Evolutionary conservation across 331 rosid genomes (phyloP).

Genomic region (Stylosanthes scabra): DNA sequence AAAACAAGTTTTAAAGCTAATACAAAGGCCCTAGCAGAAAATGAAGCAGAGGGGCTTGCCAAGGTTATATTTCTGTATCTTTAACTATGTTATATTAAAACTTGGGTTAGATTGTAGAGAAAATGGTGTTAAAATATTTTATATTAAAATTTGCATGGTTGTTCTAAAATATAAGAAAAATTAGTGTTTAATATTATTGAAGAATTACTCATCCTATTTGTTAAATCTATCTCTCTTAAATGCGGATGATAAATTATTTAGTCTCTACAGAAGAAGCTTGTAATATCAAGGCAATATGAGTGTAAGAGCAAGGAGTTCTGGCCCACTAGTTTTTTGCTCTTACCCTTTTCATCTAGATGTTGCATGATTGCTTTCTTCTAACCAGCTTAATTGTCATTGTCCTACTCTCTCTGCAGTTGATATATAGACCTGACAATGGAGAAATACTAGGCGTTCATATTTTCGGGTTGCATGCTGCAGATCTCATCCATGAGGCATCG

Average conservation of each 20-base stretch:
- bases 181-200: no score
- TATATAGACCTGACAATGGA: conserved; percentile 96
- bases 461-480: conserved; percentile 98
- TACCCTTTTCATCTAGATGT: conserved; percentile 14
- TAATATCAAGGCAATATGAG: background rate
- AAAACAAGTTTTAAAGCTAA: conserved; percentile 99
- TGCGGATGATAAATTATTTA: no score
- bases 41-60: conserved; percentile 99
- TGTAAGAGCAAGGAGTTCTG: no score
- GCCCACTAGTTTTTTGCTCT: conserved; percentile 1
- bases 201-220: no score
- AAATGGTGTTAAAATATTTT: conserved; percentile 5
- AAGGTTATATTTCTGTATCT: conserved; percentile 62
- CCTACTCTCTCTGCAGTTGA: conserved; percentile 65
- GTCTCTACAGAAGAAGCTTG: background rate
- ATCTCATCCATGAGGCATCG: conserved; percentile 98
- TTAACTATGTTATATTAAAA: conserved; percentile 2
- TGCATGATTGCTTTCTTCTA: background rate
- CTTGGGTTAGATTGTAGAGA: background rate
- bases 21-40: conserved; percentile 99
- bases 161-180: no score
- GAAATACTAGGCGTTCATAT: conserved; percentile 98
- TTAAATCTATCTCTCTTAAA: no score
- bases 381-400: conserved; percentile 29
- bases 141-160: no score